Conservation (phyloP, 2,329 filamentous ascomycete species). For the Beauveria sp. region DNA sequence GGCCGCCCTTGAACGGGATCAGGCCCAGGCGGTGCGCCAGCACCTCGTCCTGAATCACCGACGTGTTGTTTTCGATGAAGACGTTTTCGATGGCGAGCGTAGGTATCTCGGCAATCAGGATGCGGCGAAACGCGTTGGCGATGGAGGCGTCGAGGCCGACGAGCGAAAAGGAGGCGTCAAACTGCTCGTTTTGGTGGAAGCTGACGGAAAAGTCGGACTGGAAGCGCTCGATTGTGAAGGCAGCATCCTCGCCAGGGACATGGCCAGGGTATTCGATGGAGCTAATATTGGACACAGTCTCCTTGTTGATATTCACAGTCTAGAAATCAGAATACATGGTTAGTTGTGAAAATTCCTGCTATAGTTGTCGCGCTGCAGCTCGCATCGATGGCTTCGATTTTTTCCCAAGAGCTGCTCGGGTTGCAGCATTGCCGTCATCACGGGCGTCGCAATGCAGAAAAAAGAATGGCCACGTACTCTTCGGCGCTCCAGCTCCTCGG, state of each 20-base stretch:
- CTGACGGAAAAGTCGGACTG: conserved; percentile 61
- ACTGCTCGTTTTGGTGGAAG: conserved; percentile 75
- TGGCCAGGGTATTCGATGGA: conserved; percentile 91
- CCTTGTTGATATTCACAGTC: conserved; percentile 80
- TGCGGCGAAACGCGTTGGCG: conserved; percentile 95
- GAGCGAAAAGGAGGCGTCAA: conserved; percentile 81
- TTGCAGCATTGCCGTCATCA: background rate
- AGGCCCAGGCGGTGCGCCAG: conserved; percentile 84
- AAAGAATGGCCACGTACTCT: conserved; percentile 37
- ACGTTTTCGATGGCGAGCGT: conserved; percentile 91
- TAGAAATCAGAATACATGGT: conserved; percentile 29
- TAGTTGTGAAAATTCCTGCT: background rate
- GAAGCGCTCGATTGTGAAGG: conserved; percentile 71
- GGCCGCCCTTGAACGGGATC: conserved; percentile 76
- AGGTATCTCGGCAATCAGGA: conserved; percentile 88
- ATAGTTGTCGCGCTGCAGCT: background rate
- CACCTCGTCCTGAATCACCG: conserved; percentile 96
- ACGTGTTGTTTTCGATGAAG: conserved; percentile 93
- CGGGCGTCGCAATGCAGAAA: background rate
- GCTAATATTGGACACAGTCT: conserved; percentile 82
- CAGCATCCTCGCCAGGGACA: conserved; percentile 79
- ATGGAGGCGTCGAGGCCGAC: conserved; percentile 86
- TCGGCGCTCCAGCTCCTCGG: conserved; percentile 53
- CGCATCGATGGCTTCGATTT: background rate
- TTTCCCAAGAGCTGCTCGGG: background rate